These are phyloP conservation scores for Gastrodia elata DNA, from an alignment of 106 monocot genomes.

Conservation along the genomic window DNA sequence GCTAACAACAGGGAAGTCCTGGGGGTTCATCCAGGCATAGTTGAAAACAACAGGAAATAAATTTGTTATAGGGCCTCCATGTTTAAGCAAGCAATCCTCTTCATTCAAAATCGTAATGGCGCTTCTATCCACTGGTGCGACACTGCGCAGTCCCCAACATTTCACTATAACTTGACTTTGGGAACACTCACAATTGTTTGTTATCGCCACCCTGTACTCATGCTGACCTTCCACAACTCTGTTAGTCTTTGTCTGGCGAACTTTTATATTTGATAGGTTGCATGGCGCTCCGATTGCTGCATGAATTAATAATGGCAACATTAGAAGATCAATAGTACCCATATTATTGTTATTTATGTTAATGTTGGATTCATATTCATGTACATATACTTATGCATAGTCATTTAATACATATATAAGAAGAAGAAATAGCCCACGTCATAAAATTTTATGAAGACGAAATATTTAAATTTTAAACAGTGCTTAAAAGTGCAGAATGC, in stretches of 20 bases:
- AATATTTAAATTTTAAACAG: neutral
- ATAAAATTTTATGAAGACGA: neutral
- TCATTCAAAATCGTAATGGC: conserved; percentile 15
- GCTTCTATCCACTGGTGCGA: conserved; percentile 17
- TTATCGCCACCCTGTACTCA: conserved; percentile 42
- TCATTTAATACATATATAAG: neutral
- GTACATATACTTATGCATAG: neutral
- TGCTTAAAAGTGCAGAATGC: neutral
- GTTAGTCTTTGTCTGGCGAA: conserved; percentile 34
- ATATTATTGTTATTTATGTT: neutral
- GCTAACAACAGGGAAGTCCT: conserved; percentile 36
- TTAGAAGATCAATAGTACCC: neutral
- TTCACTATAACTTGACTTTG: conserved; percentile 20
- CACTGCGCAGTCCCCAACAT: conserved; percentile 39
- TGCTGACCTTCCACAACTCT: conserved; percentile 32
- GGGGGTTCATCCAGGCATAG: conserved; percentile 42
- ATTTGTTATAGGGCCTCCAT: conserved; percentile 10
- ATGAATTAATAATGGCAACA: neutral
- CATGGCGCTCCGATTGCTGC: conserved; percentile 10
- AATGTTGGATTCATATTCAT: neutral
- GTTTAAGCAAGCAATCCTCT: conserved; percentile 21
- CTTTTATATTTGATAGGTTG: conserved; percentile 7
- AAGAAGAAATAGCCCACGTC: neutral
- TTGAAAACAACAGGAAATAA: conserved; percentile 24
- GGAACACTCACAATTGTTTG: conserved; percentile 31